These are phyloP conservation scores for Fusarium ambrosium DNA, from an alignment of 2,329 filamentous ascomycete species.

Conservation along the genomic window DNA sequence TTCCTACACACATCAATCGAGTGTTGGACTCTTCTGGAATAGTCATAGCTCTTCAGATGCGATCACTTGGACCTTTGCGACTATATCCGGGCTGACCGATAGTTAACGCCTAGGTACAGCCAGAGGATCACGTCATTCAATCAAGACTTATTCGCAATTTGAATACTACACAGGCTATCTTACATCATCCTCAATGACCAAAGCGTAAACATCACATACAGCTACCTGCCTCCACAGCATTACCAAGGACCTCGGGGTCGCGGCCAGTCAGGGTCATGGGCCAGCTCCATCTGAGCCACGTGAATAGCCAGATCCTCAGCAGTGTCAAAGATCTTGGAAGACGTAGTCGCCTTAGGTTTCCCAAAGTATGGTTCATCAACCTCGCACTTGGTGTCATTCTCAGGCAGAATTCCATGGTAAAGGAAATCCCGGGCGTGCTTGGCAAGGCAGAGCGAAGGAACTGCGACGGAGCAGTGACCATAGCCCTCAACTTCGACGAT, in stretches of 20 bases:
- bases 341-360: constrained; percentile 18
- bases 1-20: no score
- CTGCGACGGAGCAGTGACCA: constrained; percentile 57
- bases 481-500: constrained; percentile 59
- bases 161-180: background rate
- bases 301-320: constrained; percentile 37
- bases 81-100: background rate
- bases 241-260: background rate
- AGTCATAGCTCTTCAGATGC: no score
- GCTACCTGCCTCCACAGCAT: background rate
- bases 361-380: constrained; percentile 56
- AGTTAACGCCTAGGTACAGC: background rate
- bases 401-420: constrained; percentile 55
- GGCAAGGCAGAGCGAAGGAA: constrained; percentile 54
- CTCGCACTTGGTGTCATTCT: constrained; percentile 53
- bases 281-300: constrained; percentile 34
- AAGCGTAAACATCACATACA: background rate
- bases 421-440: constrained; percentile 55
- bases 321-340: constrained; percentile 8
- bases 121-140: background rate
- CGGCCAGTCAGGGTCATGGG: constrained; percentile 32
- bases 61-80: background rate
- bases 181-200: background rate
- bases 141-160: background rate
- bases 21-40: no score